Evolutionary conservation across 2,329 filamentous ascomycete genomes (phyloP).

Genomic region (Dendryphion nanum): DNA sequence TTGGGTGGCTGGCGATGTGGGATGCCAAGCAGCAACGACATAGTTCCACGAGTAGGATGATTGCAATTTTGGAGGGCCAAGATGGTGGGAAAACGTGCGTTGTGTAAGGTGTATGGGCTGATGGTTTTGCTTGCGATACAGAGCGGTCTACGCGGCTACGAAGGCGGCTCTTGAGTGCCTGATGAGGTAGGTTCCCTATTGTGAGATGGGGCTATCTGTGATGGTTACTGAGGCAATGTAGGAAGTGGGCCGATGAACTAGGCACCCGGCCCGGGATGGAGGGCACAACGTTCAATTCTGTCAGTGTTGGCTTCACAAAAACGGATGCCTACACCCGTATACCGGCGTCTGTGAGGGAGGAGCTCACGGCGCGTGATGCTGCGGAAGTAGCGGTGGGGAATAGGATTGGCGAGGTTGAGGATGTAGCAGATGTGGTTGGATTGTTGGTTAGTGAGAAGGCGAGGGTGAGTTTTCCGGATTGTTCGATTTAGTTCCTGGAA

Average conservation of each 20-base stretch:
- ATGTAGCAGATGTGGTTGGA: slow-evolving; percentile 69
- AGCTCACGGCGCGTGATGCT: slow-evolving; percentile 13
- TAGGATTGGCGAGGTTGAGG: slow-evolving; percentile 21
- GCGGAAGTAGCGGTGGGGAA: slow-evolving; percentile 11
- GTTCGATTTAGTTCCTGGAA: neutral
- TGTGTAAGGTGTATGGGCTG: too few species aligned
- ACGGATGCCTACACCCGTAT: slow-evolving; percentile 16
- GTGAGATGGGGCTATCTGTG: neutral
- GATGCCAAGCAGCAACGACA: too few species aligned
- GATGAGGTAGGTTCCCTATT: slow-evolving; percentile 11
- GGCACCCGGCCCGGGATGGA: slow-evolving; percentile 15
- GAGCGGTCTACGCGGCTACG: slow-evolving; percentile 15
- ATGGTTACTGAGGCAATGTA: slow-evolving; percentile 3
- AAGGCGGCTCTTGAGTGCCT: slow-evolving; percentile 18
- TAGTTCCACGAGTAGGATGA: too few species aligned
- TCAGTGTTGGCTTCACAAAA: slow-evolving; percentile 23
- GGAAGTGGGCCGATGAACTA: slow-evolving; percentile 17
- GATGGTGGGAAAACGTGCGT: too few species aligned
- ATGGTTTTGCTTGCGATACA: too few species aligned
- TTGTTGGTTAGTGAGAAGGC: slow-evolving; percentile 31
- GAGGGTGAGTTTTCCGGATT: slow-evolving; percentile 6
- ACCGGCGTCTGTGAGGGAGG: slow-evolving; percentile 9
- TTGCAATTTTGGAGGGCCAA: too few species aligned
- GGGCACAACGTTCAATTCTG: slow-evolving; percentile 24
- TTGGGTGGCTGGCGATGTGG: too few species aligned